These are phyloP conservation scores for Vachellia pachyceras DNA, from an alignment of 306 rosid genomes.

Conservation along the genomic window DNA sequence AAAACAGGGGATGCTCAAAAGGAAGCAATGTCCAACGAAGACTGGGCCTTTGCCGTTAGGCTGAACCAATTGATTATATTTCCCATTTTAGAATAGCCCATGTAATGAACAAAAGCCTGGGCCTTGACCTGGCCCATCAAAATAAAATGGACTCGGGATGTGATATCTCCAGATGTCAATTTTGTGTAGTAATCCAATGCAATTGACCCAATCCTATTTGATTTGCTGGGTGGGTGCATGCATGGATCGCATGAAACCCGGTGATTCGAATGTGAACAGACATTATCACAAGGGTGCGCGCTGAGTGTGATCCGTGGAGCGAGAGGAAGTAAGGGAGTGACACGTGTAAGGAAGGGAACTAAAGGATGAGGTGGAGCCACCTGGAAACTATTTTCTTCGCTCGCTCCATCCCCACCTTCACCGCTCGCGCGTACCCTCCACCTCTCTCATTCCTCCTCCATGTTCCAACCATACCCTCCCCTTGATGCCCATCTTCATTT, in stretches of 20 bases:
- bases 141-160: no score
- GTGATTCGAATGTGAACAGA: background rate
- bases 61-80: no score
- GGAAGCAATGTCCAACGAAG: no score
- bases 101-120: no score
- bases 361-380: conserved; percentile 44
- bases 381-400: conserved; percentile 3
- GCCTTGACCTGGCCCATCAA: no score
- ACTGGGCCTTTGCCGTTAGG: no score
- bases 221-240: background rate
- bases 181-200: no score
- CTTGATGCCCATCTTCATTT: no score
- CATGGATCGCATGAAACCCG: background rate
- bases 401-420: background rate
- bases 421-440: background rate
- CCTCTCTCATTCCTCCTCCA: background rate
- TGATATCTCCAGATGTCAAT: no score
- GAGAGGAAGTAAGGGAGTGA: background rate
- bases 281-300: background rate
- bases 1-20: no score
- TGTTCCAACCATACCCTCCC: no score
- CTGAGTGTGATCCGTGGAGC: background rate
- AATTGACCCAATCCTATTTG: background rate
- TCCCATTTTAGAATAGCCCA: no score
- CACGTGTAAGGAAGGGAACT: conserved; percentile 12